Evolutionary conservation across 768 basidiomycete species (phyloP), one percentile per base, ranked within the genome.

Genomic region (Paxillus rubicundulus): DNA sequence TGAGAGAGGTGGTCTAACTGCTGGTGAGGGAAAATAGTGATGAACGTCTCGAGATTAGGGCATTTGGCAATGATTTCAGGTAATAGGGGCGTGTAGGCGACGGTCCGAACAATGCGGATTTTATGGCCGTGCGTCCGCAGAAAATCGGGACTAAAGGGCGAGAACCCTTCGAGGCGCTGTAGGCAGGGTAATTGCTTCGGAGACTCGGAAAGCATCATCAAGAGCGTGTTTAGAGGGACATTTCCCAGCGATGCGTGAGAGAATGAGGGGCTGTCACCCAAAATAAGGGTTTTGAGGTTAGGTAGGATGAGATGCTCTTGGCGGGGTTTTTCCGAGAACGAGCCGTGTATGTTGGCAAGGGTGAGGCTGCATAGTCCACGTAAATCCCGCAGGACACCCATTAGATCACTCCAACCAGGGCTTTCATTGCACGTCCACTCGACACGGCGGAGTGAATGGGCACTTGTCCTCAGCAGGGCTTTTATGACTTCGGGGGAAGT

Each of bases 361-460:
- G 73, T 71, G 34, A 79, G 73, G 24, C 73, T 77, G 16, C 58
- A 58, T 17, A 79, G 71, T 42, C 68, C 61, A 1, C 61, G 67
- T 17, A 72, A 57, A 34, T 57, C 49, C 24, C 61, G 70, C 51
- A 72, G 68, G n/a, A 79, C 53, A 36, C 59, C 49, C 39, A 71
- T 67, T 17, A 79, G 51, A 55, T 78, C 75, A 18, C 60, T 49
- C 61, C 72, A 77, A 0, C 68, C 65, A 0, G 77, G 78, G 30
- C 71, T 64, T 55, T 79, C 78, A 9, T 74, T 73, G 18, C 72
- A 70, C 8, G 65, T 72, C 76, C 78, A 79, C 54, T 78, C 78
- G 1, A 77, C 45, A 24, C 78, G 69, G 40, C 68, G 70, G 12
- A 79, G 64, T n/a, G 72, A 70, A 27, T 57, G 54, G 3, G 67